Base-by-base conservation (phyloP, 805 yeast genomes). In the Monosporozyma aerobia region DNA sequence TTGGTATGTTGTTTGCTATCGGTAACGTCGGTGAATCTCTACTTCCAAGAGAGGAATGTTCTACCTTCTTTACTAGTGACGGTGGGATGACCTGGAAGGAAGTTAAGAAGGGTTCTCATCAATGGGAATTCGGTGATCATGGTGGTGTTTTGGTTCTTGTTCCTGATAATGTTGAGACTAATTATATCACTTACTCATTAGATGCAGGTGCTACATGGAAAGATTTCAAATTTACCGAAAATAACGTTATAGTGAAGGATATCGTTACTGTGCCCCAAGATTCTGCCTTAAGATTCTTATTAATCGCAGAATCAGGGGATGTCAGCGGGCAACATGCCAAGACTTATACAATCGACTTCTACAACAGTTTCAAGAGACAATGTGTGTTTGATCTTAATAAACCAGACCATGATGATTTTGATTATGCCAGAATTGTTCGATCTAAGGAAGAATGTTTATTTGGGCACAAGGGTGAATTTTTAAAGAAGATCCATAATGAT, bases 41-140 rank as follows among this genome's bases (percentile, higher is more conserved):
- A 51, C 71, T 69, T 5, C 69, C 78, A 8, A 57, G 66, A 43
- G 73, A 76, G 3, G 79, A 82, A 48, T 77, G 84, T 0, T 74
- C 85, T 1, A 87, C 97, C 0, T 94, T 79, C 63, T 69, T 94
- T 55, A 82, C 96, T 3, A 74, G 77, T n/a, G 98, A 94, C 69
- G 99, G 94, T 2, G 99, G 99, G 53, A 71, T 81, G 14, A 78
- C 90, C 3, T 94, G 98, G 98, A 79, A 69, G 50, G 95, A 88
- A 68, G 73, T 92, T 30, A 75, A 70, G 54, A 80, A 84, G 54
- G 94, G 95, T 3, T 77, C 81, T 1, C 78, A 80, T 59, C 85
- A 85, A 79, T 94, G 98, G 98, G 98, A 90, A 69, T 94, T 76
- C 67, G 98, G 98, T 56, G 99, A 94, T 68, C 87, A 88, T 57